Percentiles rank a stretch among this genome's conserved stretches.
phyloP scores from a whole-genome alignment of 306 rosid species.

The Heteromeles arbutifolia region DNA sequence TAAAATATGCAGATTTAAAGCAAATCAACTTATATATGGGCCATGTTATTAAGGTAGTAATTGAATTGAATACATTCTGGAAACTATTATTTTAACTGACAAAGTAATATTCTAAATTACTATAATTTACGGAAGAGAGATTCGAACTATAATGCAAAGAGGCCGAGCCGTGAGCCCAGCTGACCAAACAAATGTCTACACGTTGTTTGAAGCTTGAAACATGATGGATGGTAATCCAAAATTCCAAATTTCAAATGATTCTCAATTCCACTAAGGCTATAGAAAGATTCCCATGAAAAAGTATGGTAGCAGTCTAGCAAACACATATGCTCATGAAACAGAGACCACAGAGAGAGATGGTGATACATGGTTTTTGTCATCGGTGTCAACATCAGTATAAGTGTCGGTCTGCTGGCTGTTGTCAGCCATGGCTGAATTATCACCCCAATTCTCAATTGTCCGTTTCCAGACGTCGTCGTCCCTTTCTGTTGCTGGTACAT shows the following conservation, averaged over 20 bases:
- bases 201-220: too few species aligned
- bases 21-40: too few species aligned
- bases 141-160: too few species aligned
- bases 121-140: too few species aligned
- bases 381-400: constrained; percentile 65
- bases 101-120: too few species aligned
- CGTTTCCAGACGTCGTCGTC: constrained; percentile 45
- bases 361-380: constrained; percentile 45
- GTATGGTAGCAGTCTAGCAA: not conserved
- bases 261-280: not conserved
- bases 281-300: constrained; percentile 1
- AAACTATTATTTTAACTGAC: too few species aligned
- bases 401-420: constrained; percentile 64
- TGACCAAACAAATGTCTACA: too few species aligned
- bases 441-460: constrained; percentile 74
- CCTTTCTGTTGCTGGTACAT: constrained; percentile 37
- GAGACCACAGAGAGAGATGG: not conserved
- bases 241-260: not conserved
- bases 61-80: too few species aligned
- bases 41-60: too few species aligned
- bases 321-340: not conserved
- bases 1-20: too few species aligned
- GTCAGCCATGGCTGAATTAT: constrained; percentile 54
- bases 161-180: too few species aligned
- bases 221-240: not conserved